Evolutionary conservation across 2,329 filamentous ascomycete species (phyloP).

Genomic region (Rhynchosporium graminicola): DNA sequence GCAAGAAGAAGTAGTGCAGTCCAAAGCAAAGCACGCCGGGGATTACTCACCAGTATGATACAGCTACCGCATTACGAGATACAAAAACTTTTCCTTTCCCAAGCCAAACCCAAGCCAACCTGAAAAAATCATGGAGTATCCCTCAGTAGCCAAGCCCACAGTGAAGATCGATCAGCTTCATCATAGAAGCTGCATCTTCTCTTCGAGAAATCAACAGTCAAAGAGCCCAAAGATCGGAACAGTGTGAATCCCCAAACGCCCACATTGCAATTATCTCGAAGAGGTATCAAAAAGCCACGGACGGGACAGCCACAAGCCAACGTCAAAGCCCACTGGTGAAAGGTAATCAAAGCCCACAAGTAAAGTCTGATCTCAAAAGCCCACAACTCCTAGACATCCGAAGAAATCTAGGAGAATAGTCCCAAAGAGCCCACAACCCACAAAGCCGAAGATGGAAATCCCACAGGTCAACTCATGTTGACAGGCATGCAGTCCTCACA

Average conservation of each 20-base stretch:
- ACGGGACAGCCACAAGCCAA: constrained; percentile 41
- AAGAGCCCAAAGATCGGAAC: constrained; percentile 38
- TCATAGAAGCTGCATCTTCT: constrained; percentile 41
- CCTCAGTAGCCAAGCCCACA: constrained; percentile 35
- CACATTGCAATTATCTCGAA: constrained; percentile 19
- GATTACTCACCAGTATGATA: constrained; percentile 35
- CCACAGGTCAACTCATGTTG: constrained; percentile 38
- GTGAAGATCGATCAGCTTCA: constrained; percentile 40
- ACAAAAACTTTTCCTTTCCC: constrained; percentile 28
- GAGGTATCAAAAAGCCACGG: constrained; percentile 36
- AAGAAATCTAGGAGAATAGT: constrained; percentile 37
- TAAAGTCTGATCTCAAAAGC: constrained; percentile 39
- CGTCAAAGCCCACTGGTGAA: constrained; percentile 33
- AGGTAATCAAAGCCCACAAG: constrained; percentile 38
- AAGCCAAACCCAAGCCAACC: background rate
- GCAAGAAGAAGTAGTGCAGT: constrained; percentile 13
- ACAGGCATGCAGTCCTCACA: constrained; percentile 30
- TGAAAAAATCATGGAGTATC: constrained; percentile 14
- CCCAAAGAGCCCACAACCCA: constrained; percentile 43
- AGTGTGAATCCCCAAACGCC: constrained; percentile 36
- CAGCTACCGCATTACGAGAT: constrained; percentile 27
- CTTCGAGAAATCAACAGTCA: constrained; percentile 35
- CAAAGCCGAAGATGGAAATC: constrained; percentile 37
- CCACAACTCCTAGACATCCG: constrained; percentile 37
- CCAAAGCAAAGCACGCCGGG: constrained; percentile 26